Evolutionary conservation across 1,284 basidiomycete species (phyloP).

Genomic region (Clitocybe nebularis): DNA sequence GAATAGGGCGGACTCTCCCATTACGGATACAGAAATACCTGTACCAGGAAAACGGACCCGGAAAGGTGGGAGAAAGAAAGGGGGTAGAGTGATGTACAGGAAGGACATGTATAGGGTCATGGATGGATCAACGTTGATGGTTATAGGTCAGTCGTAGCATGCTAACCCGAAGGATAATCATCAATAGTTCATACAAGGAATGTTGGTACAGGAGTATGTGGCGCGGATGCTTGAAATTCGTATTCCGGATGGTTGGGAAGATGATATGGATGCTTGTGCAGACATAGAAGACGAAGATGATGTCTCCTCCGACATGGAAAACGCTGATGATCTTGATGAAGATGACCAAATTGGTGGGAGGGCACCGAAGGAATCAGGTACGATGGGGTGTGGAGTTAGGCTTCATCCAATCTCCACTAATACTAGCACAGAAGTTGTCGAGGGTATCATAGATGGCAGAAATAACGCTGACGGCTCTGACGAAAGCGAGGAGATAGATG

Average conservation of each 20-base stretch:
- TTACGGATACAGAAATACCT: slow-evolving; percentile 20
- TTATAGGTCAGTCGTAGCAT: slow-evolving; percentile 54
- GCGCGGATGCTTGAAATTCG: slow-evolving; percentile 34
- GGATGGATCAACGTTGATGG: slow-evolving; percentile 69
- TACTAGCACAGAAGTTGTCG: no score
- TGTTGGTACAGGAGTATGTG: slow-evolving; percentile 66
- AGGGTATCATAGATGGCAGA: no score
- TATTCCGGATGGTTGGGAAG: slow-evolving; percentile 42
- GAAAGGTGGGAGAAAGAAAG: slow-evolving; percentile 23
- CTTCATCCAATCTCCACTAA: no score
- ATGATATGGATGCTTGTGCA: slow-evolving; percentile 16
- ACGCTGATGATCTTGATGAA: slow-evolving; percentile 4
- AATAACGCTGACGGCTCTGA: no score
- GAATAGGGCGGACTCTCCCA: slow-evolving; percentile 15
- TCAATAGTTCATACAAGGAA: slow-evolving; percentile 31
- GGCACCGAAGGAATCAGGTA: no score
- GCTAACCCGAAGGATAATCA: background rate
- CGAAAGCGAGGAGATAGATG: no score
- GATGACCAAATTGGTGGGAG: no score
- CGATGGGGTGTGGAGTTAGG: no score
- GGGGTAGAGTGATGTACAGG: slow-evolving; percentile 21
- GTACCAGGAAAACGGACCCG: slow-evolving; percentile 15
- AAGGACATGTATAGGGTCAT: slow-evolving; percentile 72
- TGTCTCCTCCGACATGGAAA: no score
- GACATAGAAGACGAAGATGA: no score